A percentile compares a stretch with the other conserved stretches of the same genome.
Conservation (phyloP, 2,329 filamentous ascomycete species). For the Diaporthe amygdali region DNA sequence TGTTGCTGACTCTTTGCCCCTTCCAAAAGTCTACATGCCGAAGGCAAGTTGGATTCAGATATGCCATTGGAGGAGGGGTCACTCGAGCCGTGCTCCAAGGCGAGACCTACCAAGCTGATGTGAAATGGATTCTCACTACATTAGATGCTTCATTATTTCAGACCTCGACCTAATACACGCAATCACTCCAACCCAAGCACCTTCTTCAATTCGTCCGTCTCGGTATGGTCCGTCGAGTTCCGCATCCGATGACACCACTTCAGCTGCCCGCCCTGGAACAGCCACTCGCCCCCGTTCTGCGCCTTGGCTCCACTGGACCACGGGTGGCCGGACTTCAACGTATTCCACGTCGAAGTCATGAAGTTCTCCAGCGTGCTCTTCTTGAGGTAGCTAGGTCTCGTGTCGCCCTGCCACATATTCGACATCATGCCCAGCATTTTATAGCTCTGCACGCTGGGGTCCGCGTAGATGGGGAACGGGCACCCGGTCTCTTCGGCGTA, state of each 20-base stretch:
- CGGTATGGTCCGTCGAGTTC: neutral
- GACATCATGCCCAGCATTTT: constrained; percentile 5
- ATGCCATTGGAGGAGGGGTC: neutral
- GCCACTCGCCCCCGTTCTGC: constrained; percentile 16
- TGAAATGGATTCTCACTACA: neutral
- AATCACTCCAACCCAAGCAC: neutral
- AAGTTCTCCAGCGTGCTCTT: neutral
- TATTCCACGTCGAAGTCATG: neutral
- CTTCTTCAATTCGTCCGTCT: constrained; percentile 11
- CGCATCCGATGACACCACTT: constrained; percentile 12
- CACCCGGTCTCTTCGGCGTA: neutral
- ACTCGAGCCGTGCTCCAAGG: neutral
- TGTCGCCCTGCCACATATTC: neutral
- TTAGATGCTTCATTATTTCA: no score
- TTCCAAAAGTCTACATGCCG: no score
- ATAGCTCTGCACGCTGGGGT: neutral
- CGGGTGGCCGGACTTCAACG: neutral
- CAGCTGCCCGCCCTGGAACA: constrained; percentile 7
- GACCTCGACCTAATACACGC: no score
- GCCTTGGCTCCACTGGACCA: neutral
- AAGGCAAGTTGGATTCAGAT: neutral
- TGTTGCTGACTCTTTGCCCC: neutral
- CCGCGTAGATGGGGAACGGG: constrained; percentile 9
- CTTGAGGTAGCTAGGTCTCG: neutral
- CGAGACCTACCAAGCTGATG: no score